Percentiles rank a stretch among this genome's conserved stretches.
These are phyloP conservation scores for Rhodotorula toruloides DNA, from an alignment of 768 basidiomycete species.

Conservation along the genomic window DNA sequence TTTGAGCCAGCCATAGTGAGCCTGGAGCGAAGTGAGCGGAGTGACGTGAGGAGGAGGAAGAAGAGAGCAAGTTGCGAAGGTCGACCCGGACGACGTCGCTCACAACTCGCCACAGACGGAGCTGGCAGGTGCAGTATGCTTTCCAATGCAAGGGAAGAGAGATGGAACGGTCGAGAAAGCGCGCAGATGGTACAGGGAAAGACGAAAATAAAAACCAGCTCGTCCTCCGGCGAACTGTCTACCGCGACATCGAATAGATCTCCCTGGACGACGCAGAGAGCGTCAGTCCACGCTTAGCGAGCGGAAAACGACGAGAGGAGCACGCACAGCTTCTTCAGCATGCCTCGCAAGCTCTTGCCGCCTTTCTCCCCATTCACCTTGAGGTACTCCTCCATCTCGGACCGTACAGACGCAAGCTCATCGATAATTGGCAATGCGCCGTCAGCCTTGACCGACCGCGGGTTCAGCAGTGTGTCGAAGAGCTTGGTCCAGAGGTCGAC, in stretches of 20 bases:
- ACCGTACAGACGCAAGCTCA: constrained; percentile 61
- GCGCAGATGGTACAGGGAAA: not conserved
- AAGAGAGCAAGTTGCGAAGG: not conserved
- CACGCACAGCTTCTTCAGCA: constrained; percentile 47
- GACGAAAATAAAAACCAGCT: not conserved
- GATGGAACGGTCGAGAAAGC: too few species aligned
- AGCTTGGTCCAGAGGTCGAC: constrained; percentile 73
- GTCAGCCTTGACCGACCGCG: constrained; percentile 57
- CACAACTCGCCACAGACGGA: too few species aligned
- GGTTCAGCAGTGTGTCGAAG: constrained; percentile 83
- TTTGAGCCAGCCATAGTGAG: not conserved
- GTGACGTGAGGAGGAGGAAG: not conserved
- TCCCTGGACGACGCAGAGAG: not conserved
- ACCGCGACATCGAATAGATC: constrained; percentile 24
- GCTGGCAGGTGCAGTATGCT: not conserved
- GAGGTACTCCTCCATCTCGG: constrained; percentile 83
- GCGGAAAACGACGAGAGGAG: not conserved
- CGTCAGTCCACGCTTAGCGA: not conserved
- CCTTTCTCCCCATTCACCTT: constrained; percentile 74
- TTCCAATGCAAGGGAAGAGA: not conserved
- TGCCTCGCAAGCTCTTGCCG: constrained; percentile 47
- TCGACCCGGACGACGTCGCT: not conserved
- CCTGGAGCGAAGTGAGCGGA: too few species aligned
- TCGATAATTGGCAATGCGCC: constrained; percentile 66
- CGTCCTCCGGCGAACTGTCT: not conserved